phyloP scores from a whole-genome alignment of 2,329 filamentous ascomycete species.

The Paradendryphiella salina region DNA sequence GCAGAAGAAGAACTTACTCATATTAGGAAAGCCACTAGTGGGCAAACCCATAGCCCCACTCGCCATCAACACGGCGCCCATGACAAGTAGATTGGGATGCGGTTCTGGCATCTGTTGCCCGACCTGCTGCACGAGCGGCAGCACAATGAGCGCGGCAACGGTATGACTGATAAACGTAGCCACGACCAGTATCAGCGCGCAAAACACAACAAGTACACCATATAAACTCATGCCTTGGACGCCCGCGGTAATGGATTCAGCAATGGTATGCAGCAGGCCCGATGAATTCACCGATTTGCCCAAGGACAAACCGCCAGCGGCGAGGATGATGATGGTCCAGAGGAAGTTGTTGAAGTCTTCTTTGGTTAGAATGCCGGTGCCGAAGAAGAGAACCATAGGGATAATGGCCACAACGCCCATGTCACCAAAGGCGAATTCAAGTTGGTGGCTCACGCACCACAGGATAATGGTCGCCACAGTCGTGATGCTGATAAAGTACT shows the following conservation, averaged over 20 bases:
- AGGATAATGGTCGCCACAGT: conserved; percentile 83
- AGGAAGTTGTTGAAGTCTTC: conserved; percentile 99
- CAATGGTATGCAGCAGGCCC: conserved; percentile 86
- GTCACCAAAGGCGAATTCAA: conserved; percentile 87
- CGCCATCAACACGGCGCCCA: conserved; percentile 95
- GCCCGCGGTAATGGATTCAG: conserved; percentile 69
- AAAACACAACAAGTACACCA: conserved; percentile 82
- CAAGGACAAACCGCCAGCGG: conserved; percentile 86
- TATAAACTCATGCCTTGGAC: conserved; percentile 84
- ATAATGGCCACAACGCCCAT: conserved; percentile 99
- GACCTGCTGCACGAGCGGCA: conserved; percentile 86
- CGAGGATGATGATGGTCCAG: conserved; percentile 99
- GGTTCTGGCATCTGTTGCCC: conserved; percentile 82
- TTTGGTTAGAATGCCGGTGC: conserved; percentile 92
- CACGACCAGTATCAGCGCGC: conserved; percentile 80
- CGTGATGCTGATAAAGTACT: conserved; percentile 88
- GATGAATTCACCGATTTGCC: conserved; percentile 95
- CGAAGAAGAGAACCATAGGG: conserved; percentile 93
- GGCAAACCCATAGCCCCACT: conserved; percentile 96
- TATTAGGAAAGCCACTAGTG: conserved; percentile 96
- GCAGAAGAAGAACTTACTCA: conserved; percentile 73
- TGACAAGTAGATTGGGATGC: conserved; percentile 91
- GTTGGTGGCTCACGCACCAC: conserved; percentile 90
- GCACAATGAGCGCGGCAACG: conserved; percentile 90
- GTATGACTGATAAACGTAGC: conserved; percentile 98